phyloP scores from a whole-genome alignment of 129 eudicot species.

The Flaveria trinervia region DNA sequence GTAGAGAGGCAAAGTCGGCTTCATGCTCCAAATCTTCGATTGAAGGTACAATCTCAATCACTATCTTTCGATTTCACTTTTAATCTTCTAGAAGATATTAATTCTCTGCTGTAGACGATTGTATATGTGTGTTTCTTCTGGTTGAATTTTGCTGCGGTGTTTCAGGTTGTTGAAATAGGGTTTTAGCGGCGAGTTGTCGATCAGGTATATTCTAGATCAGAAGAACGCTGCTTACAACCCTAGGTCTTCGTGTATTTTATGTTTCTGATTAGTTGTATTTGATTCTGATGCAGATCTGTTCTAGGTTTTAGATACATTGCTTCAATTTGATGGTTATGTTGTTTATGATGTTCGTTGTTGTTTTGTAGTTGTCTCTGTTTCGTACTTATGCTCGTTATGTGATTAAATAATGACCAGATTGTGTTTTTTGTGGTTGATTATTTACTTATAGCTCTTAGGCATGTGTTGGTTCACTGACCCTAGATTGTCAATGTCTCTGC shows the following conservation, averaged over 20 bases:
- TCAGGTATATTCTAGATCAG: conserved; percentile 57
- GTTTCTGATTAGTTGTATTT: conserved; percentile 1
- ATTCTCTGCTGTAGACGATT: conserved; percentile 3
- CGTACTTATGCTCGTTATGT: background rate
- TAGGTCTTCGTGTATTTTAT: background rate
- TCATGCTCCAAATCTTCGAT: conserved; percentile 7
- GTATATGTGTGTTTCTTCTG: conserved; percentile 2
- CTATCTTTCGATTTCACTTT: background rate
- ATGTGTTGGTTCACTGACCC: conserved; percentile 8
- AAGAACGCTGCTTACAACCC: conserved; percentile 28
- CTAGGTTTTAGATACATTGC: conserved; percentile 27
- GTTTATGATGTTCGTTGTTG: conserved; percentile 17
- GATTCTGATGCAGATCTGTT: conserved; percentile 18
- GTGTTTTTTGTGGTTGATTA: background rate
- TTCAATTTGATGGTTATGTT: conserved; percentile 1
- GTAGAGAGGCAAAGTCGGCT: conserved; percentile 8
- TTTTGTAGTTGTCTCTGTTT: background rate
- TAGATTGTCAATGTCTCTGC: background rate
- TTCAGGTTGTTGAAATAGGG: conserved; percentile 40
- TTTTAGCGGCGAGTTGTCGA: conserved; percentile 28
- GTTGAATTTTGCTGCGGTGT: conserved; percentile 22
- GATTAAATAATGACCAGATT: background rate
- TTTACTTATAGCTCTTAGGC: background rate
- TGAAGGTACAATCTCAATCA: conserved; percentile 23
- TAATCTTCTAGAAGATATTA: conserved; percentile 19